Evolutionary conservation across 352 stramenopile genomes (phyloP), one percentile per base, ranked within the genome.

Genomic region (Phytophthora cajani): DNA sequence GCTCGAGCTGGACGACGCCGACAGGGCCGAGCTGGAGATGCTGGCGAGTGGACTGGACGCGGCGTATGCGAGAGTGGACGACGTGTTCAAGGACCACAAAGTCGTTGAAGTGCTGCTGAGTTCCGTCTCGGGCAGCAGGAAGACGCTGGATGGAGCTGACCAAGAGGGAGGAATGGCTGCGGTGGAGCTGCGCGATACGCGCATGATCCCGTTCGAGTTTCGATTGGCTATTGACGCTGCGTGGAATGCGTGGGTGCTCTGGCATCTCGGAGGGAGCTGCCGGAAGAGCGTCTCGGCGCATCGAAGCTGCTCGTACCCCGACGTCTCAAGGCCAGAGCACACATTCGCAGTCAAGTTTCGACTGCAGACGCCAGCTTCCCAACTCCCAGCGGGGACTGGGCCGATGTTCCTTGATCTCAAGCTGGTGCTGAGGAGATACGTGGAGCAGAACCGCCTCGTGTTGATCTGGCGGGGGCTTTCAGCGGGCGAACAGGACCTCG

Each of bases 261-360:
- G 73, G 73, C 69, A 77, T 62, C 27, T 77, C 6, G 69, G 73
- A 33, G 73, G 73, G 11, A 72, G 56, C 9, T 77, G 63, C 60
- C 63, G 69, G 14, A 77, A 77, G 40, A 80, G 73, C 21, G 62
- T 75, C 10, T 71, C 73, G 32, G 71, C 69, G 38, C 67, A 70
- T 47, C 60, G 63, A 11, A 80, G 69, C 53, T 77, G 69, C 30
- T 74, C 71, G n/a, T 77, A 77, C 27, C 69, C 71, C 2, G 60
- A 75, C 9, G 52, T 80, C 17, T 66, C 71, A 16, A 61, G 69
- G 30, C 73, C 73, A 0, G 73, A 80, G 49, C 73, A 77, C 52
- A 80, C 73, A 10, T 71, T 80, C 56, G 73, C 73, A 6, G 69
- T 80, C 21, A 80, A 77, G 36, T 80, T 80, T 57, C 73, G 69